These are phyloP conservation scores for Barbarea vulgaris DNA, from an alignment of 345 rosid species.

Conservation along the genomic window DNA sequence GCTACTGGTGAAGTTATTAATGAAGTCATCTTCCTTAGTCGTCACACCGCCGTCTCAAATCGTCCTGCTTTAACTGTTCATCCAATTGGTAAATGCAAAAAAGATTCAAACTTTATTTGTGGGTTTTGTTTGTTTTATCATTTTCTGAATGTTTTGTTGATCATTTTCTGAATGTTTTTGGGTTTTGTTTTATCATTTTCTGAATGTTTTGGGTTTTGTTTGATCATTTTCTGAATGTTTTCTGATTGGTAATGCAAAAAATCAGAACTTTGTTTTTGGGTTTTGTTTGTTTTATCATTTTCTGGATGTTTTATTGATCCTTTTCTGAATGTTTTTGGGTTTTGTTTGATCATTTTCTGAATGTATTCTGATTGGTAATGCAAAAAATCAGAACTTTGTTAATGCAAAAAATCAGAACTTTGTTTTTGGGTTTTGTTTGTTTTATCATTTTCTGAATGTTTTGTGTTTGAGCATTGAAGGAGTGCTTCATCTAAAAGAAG, in stretches of 20 bases:
- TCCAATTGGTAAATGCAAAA: conserved; percentile 65
- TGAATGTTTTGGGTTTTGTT: too few relatives aligned
- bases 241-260: too few relatives aligned
- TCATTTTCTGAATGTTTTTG: too few relatives aligned
- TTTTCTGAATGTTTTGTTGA: conserved; percentile 3
- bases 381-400: too few relatives aligned
- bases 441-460: background rate
- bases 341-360: too few relatives aligned
- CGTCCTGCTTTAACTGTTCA: conserved; percentile 93
- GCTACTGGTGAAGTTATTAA: conserved; percentile 77
- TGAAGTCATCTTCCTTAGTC: conserved; percentile 88
- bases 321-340: too few relatives aligned
- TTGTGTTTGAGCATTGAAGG: conserved; percentile 43
- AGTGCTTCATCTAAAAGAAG: conserved; percentile 83
- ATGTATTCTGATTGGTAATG: too few relatives aligned
- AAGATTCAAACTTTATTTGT: background rate
- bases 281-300: too few relatives aligned
- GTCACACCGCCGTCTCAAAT: conserved; percentile 87
- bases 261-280: too few relatives aligned
- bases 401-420: conserved; percentile 12
- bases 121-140: conserved; percentile 8
- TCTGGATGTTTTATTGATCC: too few relatives aligned
- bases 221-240: too few relatives aligned
- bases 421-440: conserved; percentile 7
- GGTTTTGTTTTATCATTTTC: too few relatives aligned